These are phyloP conservation scores for Cyamopsis tetragonoloba DNA, from an alignment of 306 rosid genomes.

Conservation along the genomic window DNA sequence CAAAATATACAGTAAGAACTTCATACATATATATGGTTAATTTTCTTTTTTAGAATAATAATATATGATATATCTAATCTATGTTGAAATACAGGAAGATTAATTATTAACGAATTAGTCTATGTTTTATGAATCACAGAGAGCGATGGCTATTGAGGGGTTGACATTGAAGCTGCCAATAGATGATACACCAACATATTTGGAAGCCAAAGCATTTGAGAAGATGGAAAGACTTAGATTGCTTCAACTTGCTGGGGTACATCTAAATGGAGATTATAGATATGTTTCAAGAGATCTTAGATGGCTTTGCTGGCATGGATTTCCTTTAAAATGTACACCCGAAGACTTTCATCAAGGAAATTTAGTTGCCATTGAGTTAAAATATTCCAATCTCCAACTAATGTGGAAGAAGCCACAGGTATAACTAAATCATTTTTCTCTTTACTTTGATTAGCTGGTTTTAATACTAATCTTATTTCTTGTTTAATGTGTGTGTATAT, in stretches of 20 bases:
- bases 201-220: constrained; percentile 5
- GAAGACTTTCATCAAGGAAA: neutral
- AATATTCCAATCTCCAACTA: neutral
- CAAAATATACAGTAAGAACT: no score
- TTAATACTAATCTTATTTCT: no score
- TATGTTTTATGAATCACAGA: neutral
- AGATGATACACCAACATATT: neutral
- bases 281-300: neutral
- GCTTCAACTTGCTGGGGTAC: neutral
- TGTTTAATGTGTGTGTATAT: no score
- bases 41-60: neutral
- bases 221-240: constrained; percentile 15
- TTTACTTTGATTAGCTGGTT: no score
- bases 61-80: neutral
- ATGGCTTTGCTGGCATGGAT: constrained; percentile 7
- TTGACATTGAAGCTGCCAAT: neutral
- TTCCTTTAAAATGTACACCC: neutral
- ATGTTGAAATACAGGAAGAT: no score
- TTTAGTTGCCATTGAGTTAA: no score
- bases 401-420: constrained; percentile 10
- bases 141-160: neutral
- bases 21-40: no score
- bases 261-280: constrained; percentile 7
- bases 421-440: no score
- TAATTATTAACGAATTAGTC: no score